A percentile compares a stretch with the other conserved stretches of the same genome.
Evolutionary conservation across 75 land plant species (phyloP).

Genomic region (Adiantum capillusveneris): DNA sequence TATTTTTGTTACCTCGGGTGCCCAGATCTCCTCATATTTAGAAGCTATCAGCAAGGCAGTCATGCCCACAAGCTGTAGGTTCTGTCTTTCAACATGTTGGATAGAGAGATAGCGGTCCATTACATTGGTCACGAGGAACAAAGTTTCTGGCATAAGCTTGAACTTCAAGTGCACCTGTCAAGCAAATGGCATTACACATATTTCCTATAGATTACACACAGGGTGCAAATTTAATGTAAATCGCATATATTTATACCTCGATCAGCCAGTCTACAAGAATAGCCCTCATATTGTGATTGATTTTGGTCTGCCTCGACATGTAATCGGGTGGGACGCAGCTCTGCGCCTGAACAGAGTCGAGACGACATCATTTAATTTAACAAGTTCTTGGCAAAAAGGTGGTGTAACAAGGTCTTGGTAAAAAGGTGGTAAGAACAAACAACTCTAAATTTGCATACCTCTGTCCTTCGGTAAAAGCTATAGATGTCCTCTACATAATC

Average conservation of each 20-base stretch:
- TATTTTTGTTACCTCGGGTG: conserved; percentile 28
- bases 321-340: conserved; percentile 54
- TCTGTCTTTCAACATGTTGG: conserved; percentile 24
- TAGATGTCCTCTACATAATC: conserved; percentile 45
- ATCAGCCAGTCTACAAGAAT: conserved; percentile 86
- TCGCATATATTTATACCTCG: conserved; percentile 33
- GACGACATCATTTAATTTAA: neutral
- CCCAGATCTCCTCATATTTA: conserved; percentile 37
- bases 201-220: no score
- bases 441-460: conserved; percentile 12
- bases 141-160: conserved; percentile 39
- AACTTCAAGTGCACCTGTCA: conserved; percentile 40
- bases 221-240: no score
- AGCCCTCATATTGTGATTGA: conserved; percentile 76
- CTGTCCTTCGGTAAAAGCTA: conserved; percentile 30
- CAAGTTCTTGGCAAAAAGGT: neutral
- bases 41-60: conserved; percentile 37
- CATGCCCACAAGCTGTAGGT: conserved; percentile 37
- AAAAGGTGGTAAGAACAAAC: neutral
- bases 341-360: conserved; percentile 8
- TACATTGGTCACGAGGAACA: conserved; percentile 28
- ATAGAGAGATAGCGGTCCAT: conserved; percentile 31
- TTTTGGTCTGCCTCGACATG: conserved; percentile 57
- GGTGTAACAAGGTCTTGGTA: neutral
- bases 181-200: no score